Percentiles rank a stretch among this genome's conserved stretches.
These are phyloP conservation scores for Erodium texanum DNA, from an alignment of 441 rosid genomes.

Conservation along the genomic window DNA sequence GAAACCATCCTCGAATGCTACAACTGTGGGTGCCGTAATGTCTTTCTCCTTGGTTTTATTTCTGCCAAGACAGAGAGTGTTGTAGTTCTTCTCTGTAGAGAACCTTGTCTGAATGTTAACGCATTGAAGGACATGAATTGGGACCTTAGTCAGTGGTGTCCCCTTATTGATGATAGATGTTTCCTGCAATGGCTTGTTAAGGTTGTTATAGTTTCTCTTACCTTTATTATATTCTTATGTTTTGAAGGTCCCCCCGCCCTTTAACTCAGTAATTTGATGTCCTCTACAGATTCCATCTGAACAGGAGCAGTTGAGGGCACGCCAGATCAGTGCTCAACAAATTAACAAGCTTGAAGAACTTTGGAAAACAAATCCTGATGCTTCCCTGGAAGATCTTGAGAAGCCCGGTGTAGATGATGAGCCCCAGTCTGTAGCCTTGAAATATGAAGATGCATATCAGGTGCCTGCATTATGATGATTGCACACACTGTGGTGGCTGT, in stretches of 20 bases:
- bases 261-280: constrained; percentile 20
- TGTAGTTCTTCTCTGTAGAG: constrained; percentile 96
- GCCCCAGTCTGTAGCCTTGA: constrained; percentile 85
- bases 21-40: constrained; percentile 96
- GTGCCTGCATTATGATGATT: constrained; percentile 29
- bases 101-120: constrained; percentile 93
- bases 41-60: constrained; percentile 94
- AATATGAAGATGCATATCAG: constrained; percentile 99
- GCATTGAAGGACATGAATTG: constrained; percentile 99
- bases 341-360: constrained; percentile 97
- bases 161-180: constrained; percentile 97
- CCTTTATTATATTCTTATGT: neutral
- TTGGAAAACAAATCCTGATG: constrained; percentile 97
- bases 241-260: too few relatives aligned
- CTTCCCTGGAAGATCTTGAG: constrained; percentile 97
- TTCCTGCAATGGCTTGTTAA: constrained; percentile 98
- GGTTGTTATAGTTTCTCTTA: constrained; percentile 39
- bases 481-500: constrained; percentile 10
- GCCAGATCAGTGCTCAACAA: constrained; percentile 97
- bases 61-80: constrained; percentile 98
- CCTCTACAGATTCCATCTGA: constrained; percentile 81
- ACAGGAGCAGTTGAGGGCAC: constrained; percentile 98
- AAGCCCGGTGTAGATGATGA: constrained; percentile 99
- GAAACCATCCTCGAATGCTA: constrained; percentile 98
- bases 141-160: constrained; percentile 99